Conservation (phyloP, 331 rosid genomes). For the Acacia concinna region DNA sequence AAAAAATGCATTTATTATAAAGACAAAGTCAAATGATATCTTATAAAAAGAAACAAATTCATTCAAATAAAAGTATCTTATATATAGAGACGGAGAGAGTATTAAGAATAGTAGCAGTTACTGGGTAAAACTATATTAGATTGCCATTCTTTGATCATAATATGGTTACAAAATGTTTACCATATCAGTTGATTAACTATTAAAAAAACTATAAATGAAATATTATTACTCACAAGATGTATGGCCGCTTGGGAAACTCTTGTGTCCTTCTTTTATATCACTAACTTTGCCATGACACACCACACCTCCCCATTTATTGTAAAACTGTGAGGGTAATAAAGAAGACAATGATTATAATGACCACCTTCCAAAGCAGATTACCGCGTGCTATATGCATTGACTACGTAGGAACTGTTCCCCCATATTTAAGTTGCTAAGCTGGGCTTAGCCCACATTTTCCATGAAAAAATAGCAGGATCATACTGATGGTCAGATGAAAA, state of each 20-base stretch:
- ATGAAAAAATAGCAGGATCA: too few relatives aligned
- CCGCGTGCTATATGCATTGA: neutral
- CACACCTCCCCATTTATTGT: slow-evolving; percentile 62
- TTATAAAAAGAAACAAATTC: too few relatives aligned
- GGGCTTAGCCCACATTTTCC: neutral
- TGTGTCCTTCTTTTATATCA: slow-evolving; percentile 82
- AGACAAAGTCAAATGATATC: too few relatives aligned
- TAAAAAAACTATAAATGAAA: neutral
- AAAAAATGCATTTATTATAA: too few relatives aligned
- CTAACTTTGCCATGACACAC: slow-evolving; percentile 67
- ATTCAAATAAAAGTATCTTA: too few relatives aligned
- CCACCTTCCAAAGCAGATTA: slow-evolving; percentile 1
- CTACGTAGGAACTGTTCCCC: neutral
- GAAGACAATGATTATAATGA: slow-evolving; percentile 16
- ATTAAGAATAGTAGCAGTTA: neutral
- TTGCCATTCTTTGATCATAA: neutral
- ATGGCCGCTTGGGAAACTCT: slow-evolving; percentile 93
- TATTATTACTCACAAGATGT: slow-evolving; percentile 68
- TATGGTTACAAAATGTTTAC: neutral
- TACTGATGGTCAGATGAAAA: slow-evolving; percentile 2
- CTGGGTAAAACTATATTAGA: neutral
- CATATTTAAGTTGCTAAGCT: neutral
- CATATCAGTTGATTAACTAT: neutral
- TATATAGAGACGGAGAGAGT: too few relatives aligned
- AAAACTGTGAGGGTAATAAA: slow-evolving; percentile 41